Percentiles rank a stretch among this genome's conserved stretches.
These are phyloP conservation scores for Lophium mytilinum DNA, from an alignment of 495 filamentous ascomycete species.

Conservation along the genomic window DNA sequence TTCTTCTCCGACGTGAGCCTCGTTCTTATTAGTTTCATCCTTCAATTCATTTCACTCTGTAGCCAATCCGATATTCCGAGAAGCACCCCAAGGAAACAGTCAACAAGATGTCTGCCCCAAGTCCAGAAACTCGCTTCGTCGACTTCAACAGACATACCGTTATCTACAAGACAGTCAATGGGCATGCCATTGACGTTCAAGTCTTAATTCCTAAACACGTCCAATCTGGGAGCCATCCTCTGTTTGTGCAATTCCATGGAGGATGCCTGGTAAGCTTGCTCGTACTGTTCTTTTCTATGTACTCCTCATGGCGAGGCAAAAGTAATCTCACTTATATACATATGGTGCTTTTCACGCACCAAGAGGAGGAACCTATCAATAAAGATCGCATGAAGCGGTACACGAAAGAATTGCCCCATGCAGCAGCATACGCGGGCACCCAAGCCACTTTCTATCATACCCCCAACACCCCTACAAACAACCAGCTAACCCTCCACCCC, in stretches of 20 bases:
- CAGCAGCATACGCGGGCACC: too few relatives aligned
- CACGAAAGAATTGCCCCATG: too few relatives aligned
- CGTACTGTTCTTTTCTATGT: not conserved
- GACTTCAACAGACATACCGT: constrained; percentile 6
- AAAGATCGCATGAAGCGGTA: too few relatives aligned
- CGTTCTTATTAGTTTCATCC: too few relatives aligned
- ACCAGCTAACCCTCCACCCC: not conserved
- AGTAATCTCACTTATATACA: too few relatives aligned
- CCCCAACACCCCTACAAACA: too few relatives aligned
- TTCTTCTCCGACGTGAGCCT: not conserved
- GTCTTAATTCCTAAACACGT: constrained; percentile 21
- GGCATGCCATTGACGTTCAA: constrained; percentile 6
- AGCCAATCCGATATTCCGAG: not conserved
- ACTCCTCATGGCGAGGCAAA: too few relatives aligned
- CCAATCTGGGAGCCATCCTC: constrained; percentile 11
- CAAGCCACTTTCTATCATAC: too few relatives aligned
- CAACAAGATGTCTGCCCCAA: not conserved
- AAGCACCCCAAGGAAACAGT: not conserved
- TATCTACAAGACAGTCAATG: constrained; percentile 15
- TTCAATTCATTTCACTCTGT: too few relatives aligned
- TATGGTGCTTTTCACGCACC: too few relatives aligned
- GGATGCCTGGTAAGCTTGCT: constrained; percentile 5
- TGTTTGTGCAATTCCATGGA: constrained; percentile 19
- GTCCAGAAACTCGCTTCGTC: constrained; percentile 6
- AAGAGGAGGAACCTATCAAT: too few relatives aligned